phyloP scores from a whole-genome alignment of 148 eudicot species.

The Rhododendron ovatum region DNA sequence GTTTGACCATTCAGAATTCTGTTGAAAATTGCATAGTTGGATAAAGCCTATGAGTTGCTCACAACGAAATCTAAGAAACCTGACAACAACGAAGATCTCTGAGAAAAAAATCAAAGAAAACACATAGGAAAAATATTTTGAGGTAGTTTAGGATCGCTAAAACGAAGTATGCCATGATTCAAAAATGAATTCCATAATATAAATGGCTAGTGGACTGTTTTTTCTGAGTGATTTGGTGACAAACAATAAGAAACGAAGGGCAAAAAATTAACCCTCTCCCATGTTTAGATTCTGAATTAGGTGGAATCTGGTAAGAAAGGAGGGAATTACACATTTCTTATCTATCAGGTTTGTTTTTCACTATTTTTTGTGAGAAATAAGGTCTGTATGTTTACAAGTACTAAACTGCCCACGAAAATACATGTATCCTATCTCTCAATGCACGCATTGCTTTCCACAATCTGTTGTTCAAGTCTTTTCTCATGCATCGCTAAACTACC shows the following conservation, averaged over 20 bases:
- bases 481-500: not conserved
- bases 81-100: not conserved
- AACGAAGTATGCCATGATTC: not conserved
- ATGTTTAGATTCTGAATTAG: not conserved
- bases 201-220: not conserved
- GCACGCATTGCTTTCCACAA: not conserved
- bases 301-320: not conserved
- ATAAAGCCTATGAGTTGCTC: not conserved
- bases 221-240: not conserved
- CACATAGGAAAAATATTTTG: not conserved
- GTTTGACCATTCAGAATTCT: not conserved
- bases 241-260: not conserved
- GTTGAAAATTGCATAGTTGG: not conserved
- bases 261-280: not conserved
- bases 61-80: not conserved
- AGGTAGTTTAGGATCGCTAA: not conserved
- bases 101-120: not conserved
- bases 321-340: not conserved
- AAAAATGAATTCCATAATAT: not conserved
- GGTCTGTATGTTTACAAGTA: not conserved
- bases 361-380: not conserved
- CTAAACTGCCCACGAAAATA: not conserved
- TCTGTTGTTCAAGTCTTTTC: not conserved
- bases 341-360: not conserved
- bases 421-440: not conserved